Evolutionary conservation across 306 rosid genomes (phyloP).

Genomic region (Vicia sativa): DNA sequence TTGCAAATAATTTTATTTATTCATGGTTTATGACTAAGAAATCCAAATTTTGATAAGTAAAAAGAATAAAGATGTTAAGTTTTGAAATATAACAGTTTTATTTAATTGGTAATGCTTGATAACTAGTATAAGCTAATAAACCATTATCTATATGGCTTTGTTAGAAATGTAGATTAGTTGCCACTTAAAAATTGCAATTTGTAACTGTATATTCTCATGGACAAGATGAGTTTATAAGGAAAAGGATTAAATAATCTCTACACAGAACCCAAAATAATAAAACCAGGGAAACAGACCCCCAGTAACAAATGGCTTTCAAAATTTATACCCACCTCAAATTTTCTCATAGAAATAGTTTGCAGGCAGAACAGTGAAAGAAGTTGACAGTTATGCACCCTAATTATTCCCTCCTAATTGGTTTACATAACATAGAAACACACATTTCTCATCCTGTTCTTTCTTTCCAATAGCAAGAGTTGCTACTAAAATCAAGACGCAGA

Average conservation of each 20-base stretch:
- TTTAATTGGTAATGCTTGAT: neutral
- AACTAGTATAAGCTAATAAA: neutral
- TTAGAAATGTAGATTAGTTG: neutral
- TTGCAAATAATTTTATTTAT: too few relatives aligned
- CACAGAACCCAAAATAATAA: neutral
- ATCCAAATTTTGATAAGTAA: neutral
- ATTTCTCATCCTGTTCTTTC: too few relatives aligned
- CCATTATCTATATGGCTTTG: neutral
- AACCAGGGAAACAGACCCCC: neutral
- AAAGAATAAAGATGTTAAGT: too few relatives aligned
- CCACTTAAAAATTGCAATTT: neutral
- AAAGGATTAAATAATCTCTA: neutral
- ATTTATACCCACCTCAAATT: neutral
- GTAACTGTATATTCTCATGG: neutral
- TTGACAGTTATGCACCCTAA: too few relatives aligned
- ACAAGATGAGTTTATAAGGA: neutral
- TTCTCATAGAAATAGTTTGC: too few relatives aligned
- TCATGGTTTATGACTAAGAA: too few relatives aligned
- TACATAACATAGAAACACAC: too few relatives aligned
- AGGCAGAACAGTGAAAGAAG: too few relatives aligned
- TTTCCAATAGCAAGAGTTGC: too few relatives aligned
- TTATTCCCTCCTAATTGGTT: too few relatives aligned
- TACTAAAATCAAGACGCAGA: too few relatives aligned
- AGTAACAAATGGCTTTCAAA: neutral
- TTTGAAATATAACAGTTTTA: neutral